Base-by-base conservation (phyloP, 169 alveolate species). In the Toxoplasma gondii region DNA sequence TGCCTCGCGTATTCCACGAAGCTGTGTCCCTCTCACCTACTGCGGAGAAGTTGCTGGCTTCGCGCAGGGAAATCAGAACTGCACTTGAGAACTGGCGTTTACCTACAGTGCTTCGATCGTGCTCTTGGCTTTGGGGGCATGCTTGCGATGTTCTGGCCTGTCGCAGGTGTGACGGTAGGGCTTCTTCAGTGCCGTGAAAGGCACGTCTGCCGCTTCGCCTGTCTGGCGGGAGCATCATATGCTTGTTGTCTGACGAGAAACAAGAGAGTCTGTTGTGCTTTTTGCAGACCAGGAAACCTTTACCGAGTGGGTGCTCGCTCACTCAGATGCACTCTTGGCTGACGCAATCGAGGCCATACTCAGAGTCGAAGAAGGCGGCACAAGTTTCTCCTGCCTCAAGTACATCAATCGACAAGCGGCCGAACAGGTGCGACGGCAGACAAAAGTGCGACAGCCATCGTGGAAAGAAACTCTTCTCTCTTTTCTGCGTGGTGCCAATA, bases 281-380 rank as follows among this genome's bases (percentile, higher is more conserved):
- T 78, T n/a, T 78, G 9, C 90, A 82, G 90, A 82, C 90, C 38
- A 19, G 29, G 90, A 82, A 1, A 49, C 90, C 39, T 82, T 82
- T 67, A 44, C 90, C 36, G 67, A 82, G 90, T 82, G 90, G 90
- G 67, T 82, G 1, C 5, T 43, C 27, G 27, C 90, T 12, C 90
- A 43, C 38, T 22, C 69, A 1, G 90, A 82, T 4, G 41, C 67
- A 38, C 90, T 82, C 41, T 1, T 82, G 67, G 41, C 41, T 10
- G 90, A 82, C 67, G 90, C 90, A 0, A 82, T 82, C 64, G 90
- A 82, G 86, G 49, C 45, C 39, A 67, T 43, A 0, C 41, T 82
- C 10, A 49, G 39, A 82, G 36, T 82, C 24, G 90, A 82, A 4
- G 64, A 38, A 44, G 64, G 41, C 69, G 90, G 90, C 24, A 17